These are phyloP conservation scores for Cutaneotrichosporon dermatis DNA, from an alignment of 1,284 basidiomycete genomes.

Conservation along the genomic window DNA sequence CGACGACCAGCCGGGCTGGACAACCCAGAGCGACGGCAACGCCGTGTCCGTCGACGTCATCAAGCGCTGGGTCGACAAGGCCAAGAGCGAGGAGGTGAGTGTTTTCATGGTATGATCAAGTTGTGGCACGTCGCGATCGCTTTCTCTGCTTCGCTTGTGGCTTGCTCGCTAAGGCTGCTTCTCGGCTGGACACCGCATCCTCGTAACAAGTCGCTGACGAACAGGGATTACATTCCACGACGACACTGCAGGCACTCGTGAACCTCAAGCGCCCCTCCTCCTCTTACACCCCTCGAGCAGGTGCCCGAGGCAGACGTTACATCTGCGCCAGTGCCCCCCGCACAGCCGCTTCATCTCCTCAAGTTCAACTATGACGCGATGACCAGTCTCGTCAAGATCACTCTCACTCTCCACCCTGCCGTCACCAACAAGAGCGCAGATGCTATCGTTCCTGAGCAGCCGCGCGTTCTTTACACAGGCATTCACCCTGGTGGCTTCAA, in stretches of 20 bases:
- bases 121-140: no score
- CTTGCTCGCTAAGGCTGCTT: no score
- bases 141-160: no score
- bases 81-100: slow-evolving; percentile 63
- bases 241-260: slow-evolving; percentile 82
- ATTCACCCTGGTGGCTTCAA: slow-evolving; percentile 77
- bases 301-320: slow-evolving; percentile 50
- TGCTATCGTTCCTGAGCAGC: slow-evolving; percentile 34
- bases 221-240: slow-evolving; percentile 64
- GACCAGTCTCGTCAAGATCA: slow-evolving; percentile 71
- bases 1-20: slow-evolving; percentile 49
- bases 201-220: no score
- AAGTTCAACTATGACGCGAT: slow-evolving; percentile 88
- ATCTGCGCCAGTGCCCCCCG: slow-evolving; percentile 7
- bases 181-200: no score
- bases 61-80: slow-evolving; percentile 75
- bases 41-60: slow-evolving; percentile 72
- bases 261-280: slow-evolving; percentile 82
- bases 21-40: slow-evolving; percentile 28
- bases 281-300: slow-evolving; percentile 59
- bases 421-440: slow-evolving; percentile 50
- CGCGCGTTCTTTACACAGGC: slow-evolving; percentile 63
- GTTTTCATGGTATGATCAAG: no score
- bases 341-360: slow-evolving; percentile 59
- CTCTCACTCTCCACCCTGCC: slow-evolving; percentile 66